Evolutionary conservation across 495 filamentous ascomycete species (phyloP), one percentile per base, ranked within the genome.

Genomic region (Beverwykella pulmonaria): DNA sequence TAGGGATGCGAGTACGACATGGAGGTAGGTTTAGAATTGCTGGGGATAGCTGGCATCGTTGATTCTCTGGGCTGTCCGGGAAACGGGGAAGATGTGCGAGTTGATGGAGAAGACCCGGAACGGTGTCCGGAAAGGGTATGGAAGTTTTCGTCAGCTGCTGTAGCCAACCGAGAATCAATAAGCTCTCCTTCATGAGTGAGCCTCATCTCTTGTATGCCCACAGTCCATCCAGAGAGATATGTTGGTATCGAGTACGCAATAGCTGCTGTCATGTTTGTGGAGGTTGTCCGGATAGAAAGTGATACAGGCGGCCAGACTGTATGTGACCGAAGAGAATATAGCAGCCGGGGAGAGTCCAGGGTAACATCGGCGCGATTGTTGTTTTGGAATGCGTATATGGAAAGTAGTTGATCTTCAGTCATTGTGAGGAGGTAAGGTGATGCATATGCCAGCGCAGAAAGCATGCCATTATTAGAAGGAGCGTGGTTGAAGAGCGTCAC

Each of bases 1-100:
- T 97, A 98, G 5, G 94, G 95, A 69, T 97, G 93, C 12, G 87
- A 88, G 76, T 97, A 96, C 49, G 90, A 90, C 41, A 98, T 79
- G 0, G 86, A 90, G 14, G 88, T 92, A 46, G 92, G 91, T 25
- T 83, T 78, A 14, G 70, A 63, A 26, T 55, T 58, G 55, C 29
- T 62, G 53, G 22, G 46, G 19, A 22, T 46, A 32, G 50, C 25
- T 39, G 41, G 22, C 26, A 44, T 25, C 12, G 20, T 17, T 34
- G 59, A 44, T 26, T 29, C 62, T 20, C 30, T 27, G n/a, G 39
- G 12, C 34, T 2, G 0, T 2, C 34, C 58, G 10, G 39, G 56
- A 25, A 47, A 61, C 17, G 68, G 68, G 1, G 68, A 63, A 49
- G 54, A 64, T 17, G 61, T 27, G 9, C 54, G 61, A 58, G 70